Base-by-base conservation (phyloP, 352 stramenopile genomes). In the Proteromonas lacertae region DNA sequence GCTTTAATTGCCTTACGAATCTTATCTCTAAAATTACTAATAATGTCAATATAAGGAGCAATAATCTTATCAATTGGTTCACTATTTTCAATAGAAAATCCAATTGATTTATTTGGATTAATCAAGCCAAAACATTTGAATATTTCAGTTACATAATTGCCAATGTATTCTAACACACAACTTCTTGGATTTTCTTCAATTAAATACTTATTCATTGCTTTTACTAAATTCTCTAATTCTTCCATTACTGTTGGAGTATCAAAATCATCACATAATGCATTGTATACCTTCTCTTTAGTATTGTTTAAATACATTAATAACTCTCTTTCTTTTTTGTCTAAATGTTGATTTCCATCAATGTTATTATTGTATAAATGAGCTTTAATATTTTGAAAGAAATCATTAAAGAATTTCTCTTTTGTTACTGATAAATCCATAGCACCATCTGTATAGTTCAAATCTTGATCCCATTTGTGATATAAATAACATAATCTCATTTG, bases 311-410 rank as follows among this genome's bases (percentile, higher is more conserved):
- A 53, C 13, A 42, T 44, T 38, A 69, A 55, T 24, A 87, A 54
- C 9, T 54, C 48, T 45, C 71, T 65, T 46, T 84, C 68, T 1
- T 53, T 53, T 0, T 59, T 43, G 5, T 52, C 59, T 60, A 38
- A 13, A 23, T 38, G 9, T 20, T 42, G 28, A 19, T 20, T 17
- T 32, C 19, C 25, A 40, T 41, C 35, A n/a, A 21, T 18, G 32
- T 29, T 24, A 6, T 41, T 30, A 18, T 17, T 21, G n/a, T 54
- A 33, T 4, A 64, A 42, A 12, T 50, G 25, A 33, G 64, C 65
- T 55, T 88, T 84, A 38, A 88, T 64, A 51, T 84, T 84, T 29
- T 77, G 67, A 49, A 89, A 90, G 46, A 83, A 89, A 39, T 88
- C 64, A 25, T 44, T 66, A 42, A 89, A 88, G 44, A 73, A 77